Evolutionary conservation across 768 basidiomycete genomes (phyloP).

Genomic region (Mycena epipterygia): DNA sequence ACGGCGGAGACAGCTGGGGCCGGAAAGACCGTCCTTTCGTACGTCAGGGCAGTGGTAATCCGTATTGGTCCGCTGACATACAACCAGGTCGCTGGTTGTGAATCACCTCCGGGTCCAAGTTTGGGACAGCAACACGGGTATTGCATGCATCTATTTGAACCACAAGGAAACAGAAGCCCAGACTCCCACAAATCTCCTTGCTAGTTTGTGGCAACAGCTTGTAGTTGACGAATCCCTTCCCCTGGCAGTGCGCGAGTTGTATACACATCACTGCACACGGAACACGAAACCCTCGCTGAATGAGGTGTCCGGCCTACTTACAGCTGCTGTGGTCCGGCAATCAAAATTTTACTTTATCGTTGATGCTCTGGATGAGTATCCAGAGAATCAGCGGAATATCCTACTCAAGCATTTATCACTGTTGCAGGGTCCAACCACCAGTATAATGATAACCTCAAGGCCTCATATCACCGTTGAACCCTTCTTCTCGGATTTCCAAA

Average conservation of each 20-base stretch:
- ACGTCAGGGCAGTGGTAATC: not conserved
- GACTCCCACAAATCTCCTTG: not conserved
- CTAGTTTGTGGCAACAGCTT: not conserved
- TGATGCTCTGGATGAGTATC: too few relatives aligned
- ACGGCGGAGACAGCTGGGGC: not conserved
- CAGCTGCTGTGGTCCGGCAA: not conserved
- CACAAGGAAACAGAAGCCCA: not conserved
- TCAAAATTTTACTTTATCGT: not conserved
- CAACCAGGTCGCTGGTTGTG: not conserved
- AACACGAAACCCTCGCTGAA: too few relatives aligned
- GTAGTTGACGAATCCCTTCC: not conserved
- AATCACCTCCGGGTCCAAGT: not conserved
- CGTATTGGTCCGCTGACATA: not conserved
- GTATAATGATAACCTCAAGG: too few relatives aligned
- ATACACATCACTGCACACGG: too few relatives aligned
- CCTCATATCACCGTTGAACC: too few relatives aligned
- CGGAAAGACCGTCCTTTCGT: conserved; percentile 4
- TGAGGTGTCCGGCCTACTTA: too few relatives aligned
- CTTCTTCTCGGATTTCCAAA: too few relatives aligned
- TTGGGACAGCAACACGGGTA: not conserved
- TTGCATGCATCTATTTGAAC: not conserved
- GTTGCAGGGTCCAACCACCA: too few relatives aligned
- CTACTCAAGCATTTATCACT: too few relatives aligned
- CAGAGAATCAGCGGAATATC: too few relatives aligned
- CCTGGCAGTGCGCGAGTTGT: too few relatives aligned